Conservation (phyloP, 768 basidiomycete genomes). For the Mycena crocata region DNA sequence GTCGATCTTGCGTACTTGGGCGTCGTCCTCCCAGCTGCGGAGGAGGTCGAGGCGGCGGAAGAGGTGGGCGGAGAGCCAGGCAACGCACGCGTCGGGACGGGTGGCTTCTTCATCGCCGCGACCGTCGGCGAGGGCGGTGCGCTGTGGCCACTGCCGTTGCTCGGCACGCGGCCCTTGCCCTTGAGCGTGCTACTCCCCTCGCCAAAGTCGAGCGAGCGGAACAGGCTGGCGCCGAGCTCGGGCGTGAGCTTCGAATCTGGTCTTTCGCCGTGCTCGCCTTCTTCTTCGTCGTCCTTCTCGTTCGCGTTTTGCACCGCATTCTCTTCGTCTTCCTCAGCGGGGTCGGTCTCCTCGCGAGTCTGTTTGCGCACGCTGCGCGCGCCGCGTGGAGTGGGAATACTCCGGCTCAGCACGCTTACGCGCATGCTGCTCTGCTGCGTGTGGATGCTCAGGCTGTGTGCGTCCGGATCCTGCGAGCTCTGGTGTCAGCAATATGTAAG, state of each 20-base stretch:
- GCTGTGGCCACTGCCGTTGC: slow-evolving; percentile 31
- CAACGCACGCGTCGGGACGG: slow-evolving; percentile 32
- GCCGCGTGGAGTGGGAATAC: slow-evolving; percentile 39
- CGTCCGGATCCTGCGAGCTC: slow-evolving; percentile 56
- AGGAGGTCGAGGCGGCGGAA: slow-evolving; percentile 45
- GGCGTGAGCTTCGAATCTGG: slow-evolving; percentile 85
- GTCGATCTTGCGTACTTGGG: slow-evolving; percentile 24
- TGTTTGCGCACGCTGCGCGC: slow-evolving; percentile 22
- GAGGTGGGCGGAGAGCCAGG: slow-evolving; percentile 39
- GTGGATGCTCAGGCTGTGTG: slow-evolving; percentile 54
- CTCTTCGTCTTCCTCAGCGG: slow-evolving; percentile 37
- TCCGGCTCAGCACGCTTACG: slow-evolving; percentile 54
- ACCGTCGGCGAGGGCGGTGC: slow-evolving; percentile 29
- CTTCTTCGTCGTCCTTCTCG: slow-evolving; percentile 28
- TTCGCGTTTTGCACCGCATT: slow-evolving; percentile 37
- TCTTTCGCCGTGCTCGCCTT: slow-evolving; percentile 37
- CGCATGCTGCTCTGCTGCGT: slow-evolving; percentile 53
- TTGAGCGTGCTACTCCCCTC: slow-evolving; percentile 26
- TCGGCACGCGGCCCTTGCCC: slow-evolving; percentile 28
- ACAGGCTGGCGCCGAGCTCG: slow-evolving; percentile 29
- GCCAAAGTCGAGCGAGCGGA: slow-evolving; percentile 30
- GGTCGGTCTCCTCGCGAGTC: slow-evolving; percentile 28
- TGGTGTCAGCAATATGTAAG: too few species aligned
- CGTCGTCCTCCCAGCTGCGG: slow-evolving; percentile 46
- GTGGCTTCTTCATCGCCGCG: slow-evolving; percentile 46